Conservation (phyloP, 106 monocot species). For the Hemerocallis citrina region DNA sequence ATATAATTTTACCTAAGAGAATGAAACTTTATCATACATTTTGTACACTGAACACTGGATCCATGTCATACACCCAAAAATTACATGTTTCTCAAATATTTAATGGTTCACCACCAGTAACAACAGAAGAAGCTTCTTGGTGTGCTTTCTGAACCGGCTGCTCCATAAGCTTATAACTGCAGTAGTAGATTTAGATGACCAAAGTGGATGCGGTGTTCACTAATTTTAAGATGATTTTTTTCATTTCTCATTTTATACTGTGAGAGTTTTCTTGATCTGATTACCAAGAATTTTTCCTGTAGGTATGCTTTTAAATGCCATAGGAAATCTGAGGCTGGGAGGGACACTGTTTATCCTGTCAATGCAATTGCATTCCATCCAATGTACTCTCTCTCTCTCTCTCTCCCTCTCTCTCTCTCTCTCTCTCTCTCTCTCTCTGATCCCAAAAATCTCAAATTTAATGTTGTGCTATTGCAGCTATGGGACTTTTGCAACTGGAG, state of each 20-base stretch:
- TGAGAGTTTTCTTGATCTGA: not conserved
- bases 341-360: constrained; percentile 93
- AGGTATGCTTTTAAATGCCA: constrained; percentile 99
- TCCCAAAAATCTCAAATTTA: not conserved
- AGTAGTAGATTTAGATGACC: not conserved
- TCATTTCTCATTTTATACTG: not conserved
- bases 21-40: too few species aligned
- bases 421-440: not conserved
- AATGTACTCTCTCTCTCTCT: constrained; percentile 43
- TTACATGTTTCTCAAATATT: not conserved
- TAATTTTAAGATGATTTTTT: not conserved
- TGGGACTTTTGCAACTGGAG: constrained; percentile 98
- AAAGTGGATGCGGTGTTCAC: not conserved
- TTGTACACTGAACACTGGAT: too few species aligned
- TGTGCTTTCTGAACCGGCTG: not conserved
- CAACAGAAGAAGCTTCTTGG: not conserved
- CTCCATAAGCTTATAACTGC: too few species aligned
- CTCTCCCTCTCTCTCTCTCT: not conserved
- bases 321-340: constrained; percentile 84
- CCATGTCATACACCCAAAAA: not conserved
- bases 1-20: too few species aligned
- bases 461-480: constrained; percentile 33
- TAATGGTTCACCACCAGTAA: not conserved
- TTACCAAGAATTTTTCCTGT: constrained; percentile 7
- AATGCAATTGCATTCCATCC: constrained; percentile 98